Base-by-base conservation (phyloP, 805 yeast genomes). In the Metschnikowia amazonensis region DNA sequence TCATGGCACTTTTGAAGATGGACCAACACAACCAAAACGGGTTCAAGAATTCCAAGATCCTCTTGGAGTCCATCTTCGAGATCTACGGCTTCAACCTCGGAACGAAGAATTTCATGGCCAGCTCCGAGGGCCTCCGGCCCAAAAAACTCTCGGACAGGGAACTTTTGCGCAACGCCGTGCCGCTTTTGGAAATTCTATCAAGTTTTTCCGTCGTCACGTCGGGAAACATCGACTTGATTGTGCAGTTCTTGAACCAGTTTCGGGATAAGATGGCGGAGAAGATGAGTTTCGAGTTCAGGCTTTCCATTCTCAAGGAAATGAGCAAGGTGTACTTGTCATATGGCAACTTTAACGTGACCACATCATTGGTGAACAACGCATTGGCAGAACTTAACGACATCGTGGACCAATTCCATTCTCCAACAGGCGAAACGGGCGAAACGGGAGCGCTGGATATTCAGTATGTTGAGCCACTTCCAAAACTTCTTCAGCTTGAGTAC, bases 41-140 rank as follows among this genome's bases (percentile, higher is more conserved):
- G 43, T 32, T 50, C 62, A 25, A 63, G 61, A 75, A 55, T 50
- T 32, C 67, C 48, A 46, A 51, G 61, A 51, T 53, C 47, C 67
- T 70, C 28, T 48, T 52, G 25, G 59, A 59, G 35, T 55, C 64
- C 5, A 60, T 69, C 7, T 59, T 68, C 33, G 67, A 68, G 24
- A 53, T 63, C 49, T 57, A 65, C 48, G 67, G 69, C 1, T 55
- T 67, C 20, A 43, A 57, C 2, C 25, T 45, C 14, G 46, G 35
- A 3, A 36, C 33, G 13, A 25, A 42, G 9, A 39, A 39, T 13
- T 39, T 39, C 36, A 39, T 39, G 42, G 42, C 41, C 31, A 25
- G 17, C 23, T 30, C 35, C 13, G 28, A 16, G 8, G 7, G 32
- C 16, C 31, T 17, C 13, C 42, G 42, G 11, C 36, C 44, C 7